Evolutionary conservation across 257 asterid species (phyloP).

Genomic region (Petunia secreta): DNA sequence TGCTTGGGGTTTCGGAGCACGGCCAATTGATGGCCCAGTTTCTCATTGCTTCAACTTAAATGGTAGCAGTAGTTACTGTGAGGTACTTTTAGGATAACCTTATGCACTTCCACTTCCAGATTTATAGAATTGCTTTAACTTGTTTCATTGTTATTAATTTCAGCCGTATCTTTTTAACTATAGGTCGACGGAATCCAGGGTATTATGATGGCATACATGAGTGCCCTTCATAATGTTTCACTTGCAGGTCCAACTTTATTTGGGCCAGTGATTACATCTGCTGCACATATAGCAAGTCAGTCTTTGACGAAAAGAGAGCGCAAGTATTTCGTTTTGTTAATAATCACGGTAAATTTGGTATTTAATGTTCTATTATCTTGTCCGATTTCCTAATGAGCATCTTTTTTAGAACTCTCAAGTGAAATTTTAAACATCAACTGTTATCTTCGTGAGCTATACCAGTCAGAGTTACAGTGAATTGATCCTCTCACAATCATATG

Average conservation of each 20-base stretch:
- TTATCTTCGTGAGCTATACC: background rate
- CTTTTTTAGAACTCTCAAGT: slow-evolving; percentile 4
- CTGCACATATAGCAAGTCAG: slow-evolving; percentile 87
- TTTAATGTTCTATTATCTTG: background rate
- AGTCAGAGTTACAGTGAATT: background rate
- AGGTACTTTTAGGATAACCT: slow-evolving; percentile 49
- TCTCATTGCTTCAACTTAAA: slow-evolving; percentile 97
- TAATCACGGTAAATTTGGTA: slow-evolving; percentile 70
- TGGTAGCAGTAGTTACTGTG: slow-evolving; percentile 85
- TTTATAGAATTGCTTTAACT: slow-evolving; percentile 14
- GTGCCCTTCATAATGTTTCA: slow-evolving; percentile 89
- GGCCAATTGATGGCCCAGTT: slow-evolving; percentile 97
- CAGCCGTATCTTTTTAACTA: slow-evolving; percentile 25
- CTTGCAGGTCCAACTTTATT: slow-evolving; percentile 98
- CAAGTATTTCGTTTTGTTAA: slow-evolving; percentile 82
- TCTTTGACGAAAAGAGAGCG: slow-evolving; percentile 68
- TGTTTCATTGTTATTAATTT: slow-evolving; percentile 11
- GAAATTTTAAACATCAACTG: background rate
- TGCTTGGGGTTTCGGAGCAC: slow-evolving; percentile 99
- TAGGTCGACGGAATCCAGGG: slow-evolving; percentile 96
- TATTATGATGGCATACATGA: slow-evolving; percentile 76
- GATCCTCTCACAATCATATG: background rate
- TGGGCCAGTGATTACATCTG: slow-evolving; percentile 81
- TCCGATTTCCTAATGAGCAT: background rate
- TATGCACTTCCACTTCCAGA: background rate